Percentiles rank a stretch among this genome's conserved stretches.
Evolutionary conservation across 2,329 filamentous ascomycete species (phyloP).

Genomic region (Trichoderma lentiforme): DNA sequence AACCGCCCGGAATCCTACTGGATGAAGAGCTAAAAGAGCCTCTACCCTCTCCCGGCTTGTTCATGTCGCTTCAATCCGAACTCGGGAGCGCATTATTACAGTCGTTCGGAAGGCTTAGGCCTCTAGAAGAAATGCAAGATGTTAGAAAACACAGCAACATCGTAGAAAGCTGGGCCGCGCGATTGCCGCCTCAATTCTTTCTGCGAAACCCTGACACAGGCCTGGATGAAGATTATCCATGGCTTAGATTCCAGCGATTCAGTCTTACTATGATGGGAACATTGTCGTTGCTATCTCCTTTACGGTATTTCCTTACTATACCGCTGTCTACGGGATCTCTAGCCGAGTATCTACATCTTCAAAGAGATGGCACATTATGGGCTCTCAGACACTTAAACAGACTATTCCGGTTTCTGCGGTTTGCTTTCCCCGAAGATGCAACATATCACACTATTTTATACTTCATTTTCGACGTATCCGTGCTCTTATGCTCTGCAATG

Average conservation of each 20-base stretch:
- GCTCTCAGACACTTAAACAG: slow-evolving; percentile 41
- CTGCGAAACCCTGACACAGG: slow-evolving; percentile 40
- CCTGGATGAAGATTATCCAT: slow-evolving; percentile 39
- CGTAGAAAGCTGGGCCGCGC: slow-evolving; percentile 42
- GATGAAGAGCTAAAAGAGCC: slow-evolving; percentile 25
- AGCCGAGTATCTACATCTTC: slow-evolving; percentile 36
- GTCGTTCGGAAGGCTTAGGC: slow-evolving; percentile 32
- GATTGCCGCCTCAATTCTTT: slow-evolving; percentile 41
- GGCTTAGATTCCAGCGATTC: slow-evolving; percentile 45
- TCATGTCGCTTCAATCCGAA: slow-evolving; percentile 37
- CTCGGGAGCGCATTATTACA: slow-evolving; percentile 31
- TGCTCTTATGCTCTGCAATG: slow-evolving; percentile 49
- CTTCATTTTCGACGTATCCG: slow-evolving; percentile 49
- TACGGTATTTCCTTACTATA: slow-evolving; percentile 45
- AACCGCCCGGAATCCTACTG: slow-evolving; percentile 32
- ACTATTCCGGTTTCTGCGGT: slow-evolving; percentile 41
- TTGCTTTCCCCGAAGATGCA: slow-evolving; percentile 40
- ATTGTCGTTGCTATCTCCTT: slow-evolving; percentile 43
- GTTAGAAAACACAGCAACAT: slow-evolving; percentile 32
- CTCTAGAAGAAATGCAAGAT: slow-evolving; percentile 29
- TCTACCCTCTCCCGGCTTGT: slow-evolving; percentile 31
- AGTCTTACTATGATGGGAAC: slow-evolving; percentile 44
- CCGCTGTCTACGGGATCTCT: slow-evolving; percentile 28
- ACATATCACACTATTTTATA: slow-evolving; percentile 51
- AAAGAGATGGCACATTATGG: slow-evolving; percentile 41